Base-by-base conservation (phyloP, 106 monocot species). In the Cymbidium sinense region DNA sequence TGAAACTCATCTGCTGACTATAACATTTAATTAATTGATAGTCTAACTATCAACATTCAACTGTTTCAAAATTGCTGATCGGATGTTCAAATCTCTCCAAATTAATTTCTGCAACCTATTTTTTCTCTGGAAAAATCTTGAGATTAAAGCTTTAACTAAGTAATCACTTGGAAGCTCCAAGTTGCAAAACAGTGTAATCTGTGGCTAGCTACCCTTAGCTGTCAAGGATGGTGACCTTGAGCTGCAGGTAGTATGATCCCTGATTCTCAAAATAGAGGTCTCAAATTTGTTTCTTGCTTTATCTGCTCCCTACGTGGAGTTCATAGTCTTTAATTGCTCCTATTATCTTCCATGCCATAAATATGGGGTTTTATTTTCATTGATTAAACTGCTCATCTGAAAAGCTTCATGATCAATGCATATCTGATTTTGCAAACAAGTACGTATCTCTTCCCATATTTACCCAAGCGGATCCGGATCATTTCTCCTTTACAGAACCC, bases 401-500 rank as follows among this genome's bases (percentile, higher is more conserved):
- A 47, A 47, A 47, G 47, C 15, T 47, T 47, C 47, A 47, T 47
- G 47, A 47, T 47, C 47, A 11, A 47, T 47, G 47, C 47, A 47
- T 47, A 13, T 47, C 47, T 47, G 34, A 81, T 47, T 47, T 15
- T 13, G 13, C 47, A 13, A 11, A 13, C 11, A 13, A 47, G 0
- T 15, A 13, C 47, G 13, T 13, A 47, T 13, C 47, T 47, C 20
- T 74, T 74, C 7, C 19, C 2, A 21, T 67, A 23, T 67, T 50
- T 62, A 34, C 19, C 35, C n/a, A 75, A 7, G 23, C 31, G 13
- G 18, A 13, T 73, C 90, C 78, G 98, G 98, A 78, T 88, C 91
- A 43, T 77, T 81, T 81, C 74, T 64, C n/a, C 51, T 64, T 77
- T 83, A 72, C 90, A 99, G 98, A 99, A 52, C 98, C 98, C 71